Evolutionary conservation across 2,329 filamentous ascomycete species (phyloP), one percentile per base, ranked within the genome.

Genomic region (Chrysoporthe austroafricana): DNA sequence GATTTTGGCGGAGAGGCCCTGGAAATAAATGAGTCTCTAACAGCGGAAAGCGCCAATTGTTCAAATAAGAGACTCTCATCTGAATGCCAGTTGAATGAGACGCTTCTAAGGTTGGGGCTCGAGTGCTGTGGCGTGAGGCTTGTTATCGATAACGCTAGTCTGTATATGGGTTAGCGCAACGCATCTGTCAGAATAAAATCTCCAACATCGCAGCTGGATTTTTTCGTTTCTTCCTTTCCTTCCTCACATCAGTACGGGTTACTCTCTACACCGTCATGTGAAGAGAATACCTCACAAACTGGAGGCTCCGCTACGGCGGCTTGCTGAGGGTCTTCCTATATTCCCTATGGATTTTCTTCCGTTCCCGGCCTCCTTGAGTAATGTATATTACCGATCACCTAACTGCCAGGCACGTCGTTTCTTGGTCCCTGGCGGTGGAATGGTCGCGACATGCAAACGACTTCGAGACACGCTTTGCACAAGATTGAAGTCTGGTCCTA

Each of bases 281-380:
- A 81, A 80, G 79, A 77, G 52, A 26, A 76, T 77, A 78, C 79
- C 78, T 77, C 72, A 72, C 74, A 67, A 67, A 71, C 78, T 75
- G 82, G 80, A 77, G 83, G 83, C 83, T 85, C 82, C 83, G 81
- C 83, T 75, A 77, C 76, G 75, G 82, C 81, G 83, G 82, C 82
- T 83, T 84, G 83, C 83, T 85, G 83, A 83, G 82, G 81, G 83
- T 80, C 82, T 81, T 78, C 75, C 77, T 73, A 73, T 70, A 74
- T 76, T 76, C 76, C 75, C 80, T 74, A 80, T 85, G 81, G 79
- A 80, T 83, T 79, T 83, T 78, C 82, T 80, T 84, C 83, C 83
- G 83, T 85, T 85, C 83, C 83, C 83, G 82, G 83, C 83, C 83
- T 77, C 82, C 82, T 73, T 81, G 69, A 85, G 73, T 70, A 79